These are phyloP conservation scores for Holtermanniella nyarrowii DNA, from an alignment of 768 basidiomycete species.

Conservation along the genomic window DNA sequence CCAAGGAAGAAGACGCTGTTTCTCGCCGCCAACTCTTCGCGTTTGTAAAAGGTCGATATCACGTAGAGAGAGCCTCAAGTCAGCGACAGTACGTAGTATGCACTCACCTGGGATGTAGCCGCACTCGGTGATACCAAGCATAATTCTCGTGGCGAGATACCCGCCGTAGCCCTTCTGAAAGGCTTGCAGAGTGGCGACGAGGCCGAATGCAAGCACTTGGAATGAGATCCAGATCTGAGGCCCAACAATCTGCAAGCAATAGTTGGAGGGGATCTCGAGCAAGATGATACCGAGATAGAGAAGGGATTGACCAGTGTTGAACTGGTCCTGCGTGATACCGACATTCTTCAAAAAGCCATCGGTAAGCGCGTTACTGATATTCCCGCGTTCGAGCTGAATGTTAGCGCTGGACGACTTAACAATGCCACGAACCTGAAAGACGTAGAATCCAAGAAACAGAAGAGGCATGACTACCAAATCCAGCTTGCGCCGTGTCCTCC, in stretches of 20 bases:
- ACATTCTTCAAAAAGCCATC: conserved; percentile 27
- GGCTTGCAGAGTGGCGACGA: conserved; percentile 30
- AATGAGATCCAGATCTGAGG: conserved; percentile 33
- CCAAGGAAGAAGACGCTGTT: conserved; percentile 34
- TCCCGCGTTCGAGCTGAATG: conserved; percentile 23
- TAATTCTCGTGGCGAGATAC: conserved; percentile 27
- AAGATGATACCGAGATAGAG: conserved; percentile 35
- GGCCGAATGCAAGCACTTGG: conserved; percentile 33
- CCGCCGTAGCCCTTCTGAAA: conserved; percentile 25
- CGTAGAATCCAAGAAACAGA: conserved; percentile 31
- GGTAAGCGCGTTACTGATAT: conserved; percentile 33
- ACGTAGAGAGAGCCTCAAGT: conserved; percentile 12
- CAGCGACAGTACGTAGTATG: no score
- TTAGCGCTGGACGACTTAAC: neutral
- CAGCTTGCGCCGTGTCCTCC: conserved; percentile 14
- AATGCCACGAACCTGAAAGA: conserved; percentile 14
- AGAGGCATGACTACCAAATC: conserved; percentile 31
- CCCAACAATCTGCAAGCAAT: conserved; percentile 22
- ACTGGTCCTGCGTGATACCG: conserved; percentile 36
- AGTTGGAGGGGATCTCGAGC: conserved; percentile 35
- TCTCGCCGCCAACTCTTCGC: conserved; percentile 21
- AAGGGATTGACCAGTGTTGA: conserved; percentile 32
- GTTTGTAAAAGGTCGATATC: conserved; percentile 29
- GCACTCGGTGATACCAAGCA: conserved; percentile 28
- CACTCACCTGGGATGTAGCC: conserved; percentile 29